phyloP scores from a whole-genome alignment of 306 rosid species.

The Lathyrus sativus region DNA sequence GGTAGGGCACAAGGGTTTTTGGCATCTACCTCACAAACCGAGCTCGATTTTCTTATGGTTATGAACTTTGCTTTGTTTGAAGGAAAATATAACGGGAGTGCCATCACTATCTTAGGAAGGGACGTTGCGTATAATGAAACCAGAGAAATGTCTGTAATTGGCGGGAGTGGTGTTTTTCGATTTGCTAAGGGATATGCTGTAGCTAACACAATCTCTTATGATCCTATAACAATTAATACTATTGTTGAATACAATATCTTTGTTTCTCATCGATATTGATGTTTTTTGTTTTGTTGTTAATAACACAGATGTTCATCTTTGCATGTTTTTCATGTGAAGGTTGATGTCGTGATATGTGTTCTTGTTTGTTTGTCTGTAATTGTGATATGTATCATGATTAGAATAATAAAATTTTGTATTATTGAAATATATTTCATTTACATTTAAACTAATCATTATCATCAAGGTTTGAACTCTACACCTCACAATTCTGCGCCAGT shows the following conservation, averaged over 20 bases:
- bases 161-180: conserved; percentile 69
- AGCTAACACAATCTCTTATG: conserved; percentile 24
- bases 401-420: background rate
- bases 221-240: conserved; percentile 38
- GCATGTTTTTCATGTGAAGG: background rate
- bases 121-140: conserved; percentile 36
- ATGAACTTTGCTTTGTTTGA: conserved; percentile 53
- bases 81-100: conserved; percentile 74
- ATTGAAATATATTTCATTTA: background rate
- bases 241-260: conserved; percentile 49
- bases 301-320: background rate
- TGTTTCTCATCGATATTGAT: conserved; percentile 12
- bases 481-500: too few relatives aligned
- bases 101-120: conserved; percentile 55
- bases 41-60: conserved; percentile 44
- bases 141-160: conserved; percentile 70
- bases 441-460: too few relatives aligned
- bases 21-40: conserved; percentile 44
- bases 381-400: background rate
- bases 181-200: conserved; percentile 62
- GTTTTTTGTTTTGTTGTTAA: background rate
- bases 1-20: conserved; percentile 60
- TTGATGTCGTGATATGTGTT: background rate
- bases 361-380: background rate
- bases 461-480: too few relatives aligned